Conservation (phyloP, 805 yeast species). For the Starmerella roubikii region DNA sequence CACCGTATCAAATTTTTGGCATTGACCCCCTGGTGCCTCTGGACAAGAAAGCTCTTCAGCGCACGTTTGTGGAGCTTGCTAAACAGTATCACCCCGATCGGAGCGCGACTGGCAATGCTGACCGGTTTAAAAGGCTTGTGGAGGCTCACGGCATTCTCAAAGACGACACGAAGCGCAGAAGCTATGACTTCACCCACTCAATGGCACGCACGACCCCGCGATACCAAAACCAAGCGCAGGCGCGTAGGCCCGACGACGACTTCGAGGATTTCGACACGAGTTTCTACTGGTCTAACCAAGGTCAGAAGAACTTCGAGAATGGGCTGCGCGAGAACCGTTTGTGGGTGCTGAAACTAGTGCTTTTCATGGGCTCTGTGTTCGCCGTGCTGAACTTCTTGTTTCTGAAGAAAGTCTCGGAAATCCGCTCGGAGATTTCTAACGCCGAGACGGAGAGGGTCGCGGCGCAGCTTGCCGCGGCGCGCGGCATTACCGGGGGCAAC, state of each 20-base stretch:
- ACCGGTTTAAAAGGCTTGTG: slow-evolving; percentile 42
- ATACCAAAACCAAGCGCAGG: neutral
- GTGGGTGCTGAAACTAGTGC: slow-evolving; percentile 34
- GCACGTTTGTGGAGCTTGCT: slow-evolving; percentile 45
- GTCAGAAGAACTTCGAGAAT: slow-evolving; percentile 28
- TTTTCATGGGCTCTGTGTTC: slow-evolving; percentile 29
- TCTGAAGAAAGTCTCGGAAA: slow-evolving; percentile 17
- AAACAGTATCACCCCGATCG: slow-evolving; percentile 74
- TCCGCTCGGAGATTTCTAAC: slow-evolving; percentile 14
- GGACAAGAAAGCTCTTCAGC: slow-evolving; percentile 32
- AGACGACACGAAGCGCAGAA: slow-evolving; percentile 31
- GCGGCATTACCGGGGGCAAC: slow-evolving; percentile 34
- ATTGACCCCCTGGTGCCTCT: slow-evolving; percentile 25
- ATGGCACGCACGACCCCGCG: neutral
- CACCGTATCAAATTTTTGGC: slow-evolving; percentile 60
- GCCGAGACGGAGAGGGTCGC: slow-evolving; percentile 21
- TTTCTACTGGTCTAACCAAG: slow-evolving; percentile 22
- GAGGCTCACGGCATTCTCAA: slow-evolving; percentile 47
- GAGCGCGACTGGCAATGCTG: slow-evolving; percentile 22
- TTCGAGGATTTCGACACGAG: slow-evolving; percentile 8
- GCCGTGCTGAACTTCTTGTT: slow-evolving; percentile 31
- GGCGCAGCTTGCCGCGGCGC: slow-evolving; percentile 30
- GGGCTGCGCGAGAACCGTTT: slow-evolving; percentile 29
- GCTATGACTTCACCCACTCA: slow-evolving; percentile 8
- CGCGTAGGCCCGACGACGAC: neutral